Conservation (phyloP, 441 rosid genomes). For the Rhodomyrtus psidioides region DNA sequence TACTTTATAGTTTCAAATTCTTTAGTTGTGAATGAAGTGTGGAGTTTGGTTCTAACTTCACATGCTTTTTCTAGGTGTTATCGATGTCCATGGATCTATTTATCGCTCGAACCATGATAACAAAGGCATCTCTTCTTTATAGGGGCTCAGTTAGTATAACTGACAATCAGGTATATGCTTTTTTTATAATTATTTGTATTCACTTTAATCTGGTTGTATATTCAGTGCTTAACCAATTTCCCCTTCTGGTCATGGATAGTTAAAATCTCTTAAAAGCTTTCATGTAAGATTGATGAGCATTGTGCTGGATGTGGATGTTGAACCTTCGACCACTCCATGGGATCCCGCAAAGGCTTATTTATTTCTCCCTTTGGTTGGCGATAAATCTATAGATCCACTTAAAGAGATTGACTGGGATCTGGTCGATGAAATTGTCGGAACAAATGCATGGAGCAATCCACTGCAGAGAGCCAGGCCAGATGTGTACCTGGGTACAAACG, state of each 20-base stretch:
- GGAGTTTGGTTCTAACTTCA: slow-evolving; percentile 2
- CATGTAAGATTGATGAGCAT: slow-evolving; percentile 99
- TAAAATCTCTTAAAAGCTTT: slow-evolving; percentile 87
- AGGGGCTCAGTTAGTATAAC: slow-evolving; percentile 62
- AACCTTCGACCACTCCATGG: slow-evolving; percentile 99
- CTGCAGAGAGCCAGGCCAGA: slow-evolving; percentile 99
- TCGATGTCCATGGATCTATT: slow-evolving; percentile 99
- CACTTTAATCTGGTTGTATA: background rate
- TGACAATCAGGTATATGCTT: slow-evolving; percentile 66
- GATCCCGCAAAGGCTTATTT: slow-evolving; percentile 98
- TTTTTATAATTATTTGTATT: background rate
- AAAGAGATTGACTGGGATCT: slow-evolving; percentile 86
- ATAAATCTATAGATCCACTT: slow-evolving; percentile 55
- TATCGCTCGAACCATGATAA: slow-evolving; percentile 98
- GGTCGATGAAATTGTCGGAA: slow-evolving; percentile 50
- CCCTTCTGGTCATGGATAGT: slow-evolving; percentile 42
- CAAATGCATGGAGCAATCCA: slow-evolving; percentile 88
- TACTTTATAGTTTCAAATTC: slow-evolving; percentile 10
- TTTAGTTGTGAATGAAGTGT: background rate
- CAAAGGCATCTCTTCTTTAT: slow-evolving; percentile 95
- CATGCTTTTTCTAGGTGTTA: slow-evolving; percentile 60
- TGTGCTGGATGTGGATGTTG: slow-evolving; percentile 98
- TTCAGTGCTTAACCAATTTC: background rate
- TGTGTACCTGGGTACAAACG: slow-evolving; percentile 97
- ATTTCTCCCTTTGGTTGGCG: slow-evolving; percentile 91